Evolutionary conservation across 257 asterid genomes (phyloP).

Genomic region (Mitragyna speciosa): DNA sequence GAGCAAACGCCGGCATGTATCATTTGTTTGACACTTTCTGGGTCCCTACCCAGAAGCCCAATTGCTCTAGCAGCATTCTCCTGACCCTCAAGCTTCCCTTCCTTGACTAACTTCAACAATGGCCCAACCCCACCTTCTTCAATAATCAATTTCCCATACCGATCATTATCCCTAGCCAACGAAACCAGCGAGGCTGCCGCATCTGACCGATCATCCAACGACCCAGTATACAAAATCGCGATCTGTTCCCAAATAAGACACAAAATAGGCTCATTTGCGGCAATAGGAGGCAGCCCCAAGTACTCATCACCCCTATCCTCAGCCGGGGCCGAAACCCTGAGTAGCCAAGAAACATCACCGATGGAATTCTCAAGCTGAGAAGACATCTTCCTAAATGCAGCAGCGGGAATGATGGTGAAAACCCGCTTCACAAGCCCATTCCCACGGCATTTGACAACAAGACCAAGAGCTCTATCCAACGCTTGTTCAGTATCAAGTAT

Average conservation of each 20-base stretch:
- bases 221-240: constrained; percentile 31
- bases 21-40: constrained; percentile 31
- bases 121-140: constrained; percentile 50
- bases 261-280: constrained; percentile 41
- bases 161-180: constrained; percentile 35
- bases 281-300: constrained; percentile 42
- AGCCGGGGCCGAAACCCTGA: constrained; percentile 33
- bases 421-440: constrained; percentile 36
- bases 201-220: constrained; percentile 38
- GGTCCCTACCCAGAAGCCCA: constrained; percentile 44
- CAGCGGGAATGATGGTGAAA: constrained; percentile 32
- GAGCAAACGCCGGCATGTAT: constrained; percentile 32
- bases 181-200: constrained; percentile 43
- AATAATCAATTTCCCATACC: constrained; percentile 40
- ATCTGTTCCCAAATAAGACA: constrained; percentile 44
- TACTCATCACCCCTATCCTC: constrained; percentile 29
- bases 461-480: constrained; percentile 28
- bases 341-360: constrained; percentile 41
- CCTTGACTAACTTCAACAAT: constrained; percentile 36
- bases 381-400: constrained; percentile 33
- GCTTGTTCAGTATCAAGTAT: constrained; percentile 34
- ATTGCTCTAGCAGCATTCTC: constrained; percentile 53
- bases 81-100: constrained; percentile 43
- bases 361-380: constrained; percentile 36
- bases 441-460: constrained; percentile 28